A percentile compares a stretch with the other conserved stretches of the same genome.
These are phyloP conservation scores for Neurospora sp. DNA, from an alignment of 495 filamentous ascomycete genomes.

Conservation along the genomic window DNA sequence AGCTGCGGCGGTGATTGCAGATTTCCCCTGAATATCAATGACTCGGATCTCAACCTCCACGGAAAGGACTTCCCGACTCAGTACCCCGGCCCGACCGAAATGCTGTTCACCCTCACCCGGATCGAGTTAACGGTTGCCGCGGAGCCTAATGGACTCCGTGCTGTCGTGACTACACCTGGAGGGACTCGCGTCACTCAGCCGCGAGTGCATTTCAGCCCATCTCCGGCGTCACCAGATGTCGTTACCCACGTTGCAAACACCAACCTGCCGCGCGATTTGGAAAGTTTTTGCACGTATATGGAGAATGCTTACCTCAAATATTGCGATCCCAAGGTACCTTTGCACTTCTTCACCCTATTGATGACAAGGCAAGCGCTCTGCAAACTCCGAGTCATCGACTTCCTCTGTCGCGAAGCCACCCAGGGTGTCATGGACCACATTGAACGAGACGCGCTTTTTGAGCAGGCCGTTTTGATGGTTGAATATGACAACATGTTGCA, in stretches of 20 bases:
- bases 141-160: conserved; percentile 21
- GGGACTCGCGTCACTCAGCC: conserved; percentile 15
- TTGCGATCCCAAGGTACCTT: conserved; percentile 51
- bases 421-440: conserved; percentile 18
- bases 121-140: conserved; percentile 41
- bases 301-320: conserved; percentile 50
- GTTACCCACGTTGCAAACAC: conserved; percentile 37
- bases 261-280: conserved; percentile 39
- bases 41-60: conserved; percentile 41
- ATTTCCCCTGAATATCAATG: conserved; percentile 46
- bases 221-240: conserved; percentile 26
- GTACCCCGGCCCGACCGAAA: conserved; percentile 38
- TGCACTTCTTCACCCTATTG: conserved; percentile 43
- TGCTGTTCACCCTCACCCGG: conserved; percentile 39
- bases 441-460: conserved; percentile 36
- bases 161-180: conserved; percentile 14
- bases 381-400: conserved; percentile 35
- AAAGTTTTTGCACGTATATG: conserved; percentile 42
- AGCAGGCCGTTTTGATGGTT: conserved; percentile 39
- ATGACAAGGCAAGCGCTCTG: conserved; percentile 39
- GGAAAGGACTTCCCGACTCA: conserved; percentile 34
- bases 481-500: conserved; percentile 45
- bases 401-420: conserved; percentile 16
- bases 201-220: conserved; percentile 26
- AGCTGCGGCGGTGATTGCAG: conserved; percentile 34